Evolutionary conservation across 2,329 filamentous ascomycete genomes (phyloP).

Genomic region (Pseudogymnoascus sp.): DNA sequence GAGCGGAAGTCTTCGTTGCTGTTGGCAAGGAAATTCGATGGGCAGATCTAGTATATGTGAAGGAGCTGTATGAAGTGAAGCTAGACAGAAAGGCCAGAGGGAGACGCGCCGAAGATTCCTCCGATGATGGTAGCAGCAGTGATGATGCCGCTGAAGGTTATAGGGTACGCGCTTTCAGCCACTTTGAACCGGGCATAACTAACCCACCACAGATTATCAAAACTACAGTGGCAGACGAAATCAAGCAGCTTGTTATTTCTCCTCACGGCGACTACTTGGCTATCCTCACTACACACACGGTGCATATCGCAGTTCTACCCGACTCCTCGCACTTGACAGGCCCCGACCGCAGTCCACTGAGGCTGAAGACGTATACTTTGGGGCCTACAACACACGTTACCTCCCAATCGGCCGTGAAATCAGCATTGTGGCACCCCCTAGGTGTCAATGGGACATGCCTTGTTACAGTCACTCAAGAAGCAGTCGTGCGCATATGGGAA

Average conservation of each 20-base stretch:
- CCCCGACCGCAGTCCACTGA: slow-evolving; percentile 60
- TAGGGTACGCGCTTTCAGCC: slow-evolving; percentile 31
- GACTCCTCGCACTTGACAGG: slow-evolving; percentile 68
- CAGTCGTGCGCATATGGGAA: slow-evolving; percentile 86
- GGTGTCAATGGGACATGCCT: slow-evolving; percentile 74
- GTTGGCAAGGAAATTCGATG: slow-evolving; percentile 86
- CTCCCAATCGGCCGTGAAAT: slow-evolving; percentile 70
- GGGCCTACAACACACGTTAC: slow-evolving; percentile 88
- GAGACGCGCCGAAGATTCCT: slow-evolving; percentile 22
- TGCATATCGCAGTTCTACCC: slow-evolving; percentile 81
- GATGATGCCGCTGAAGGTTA: slow-evolving; percentile 36
- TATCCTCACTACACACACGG: slow-evolving; percentile 77
- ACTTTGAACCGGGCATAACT: slow-evolving; percentile 22
- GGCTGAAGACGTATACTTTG: slow-evolving; percentile 81
- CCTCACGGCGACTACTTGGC: slow-evolving; percentile 76
- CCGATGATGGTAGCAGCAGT: slow-evolving; percentile 17
- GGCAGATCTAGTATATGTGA: slow-evolving; percentile 75
- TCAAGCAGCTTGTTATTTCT: slow-evolving; percentile 77
- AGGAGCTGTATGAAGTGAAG: slow-evolving; percentile 49
- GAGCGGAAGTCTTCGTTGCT: slow-evolving; percentile 82
- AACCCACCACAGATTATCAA: slow-evolving; percentile 56
- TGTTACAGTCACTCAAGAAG: slow-evolving; percentile 82
- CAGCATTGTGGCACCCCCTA: slow-evolving; percentile 86
- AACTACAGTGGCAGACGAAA: slow-evolving; percentile 70
- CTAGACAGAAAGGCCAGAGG: slow-evolving; percentile 19